These are phyloP conservation scores for Sordariomycetes sp. DNA, from an alignment of 2,329 filamentous ascomycete species.

Conservation along the genomic window DNA sequence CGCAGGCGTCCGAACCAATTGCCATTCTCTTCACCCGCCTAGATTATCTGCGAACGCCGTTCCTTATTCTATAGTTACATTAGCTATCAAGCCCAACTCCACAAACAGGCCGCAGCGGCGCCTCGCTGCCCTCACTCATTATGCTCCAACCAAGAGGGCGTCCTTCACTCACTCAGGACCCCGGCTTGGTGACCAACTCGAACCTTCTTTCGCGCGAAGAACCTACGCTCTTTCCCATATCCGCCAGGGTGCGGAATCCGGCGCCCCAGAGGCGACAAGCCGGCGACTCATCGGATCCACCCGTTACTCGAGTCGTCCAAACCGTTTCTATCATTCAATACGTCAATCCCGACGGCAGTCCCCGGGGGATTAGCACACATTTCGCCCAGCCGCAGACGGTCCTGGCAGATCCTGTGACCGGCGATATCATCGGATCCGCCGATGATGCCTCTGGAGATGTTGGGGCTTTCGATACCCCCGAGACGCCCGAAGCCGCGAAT, in stretches of 20 bases:
- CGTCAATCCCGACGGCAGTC: slow-evolving; percentile 32
- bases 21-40: slow-evolving; percentile 1
- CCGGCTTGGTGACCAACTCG: slow-evolving; percentile 16
- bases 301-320: slow-evolving; percentile 33
- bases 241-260: not conserved
- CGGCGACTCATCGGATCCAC: slow-evolving; percentile 5
- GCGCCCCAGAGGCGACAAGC: slow-evolving; percentile 1
- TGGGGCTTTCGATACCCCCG: not conserved
- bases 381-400: slow-evolving; percentile 1
- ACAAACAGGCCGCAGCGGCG: not conserved
- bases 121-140: slow-evolving; percentile 19
- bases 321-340: slow-evolving; percentile 41
- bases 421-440: not conserved
- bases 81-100: not conserved
- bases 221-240: not conserved
- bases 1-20: not conserved
- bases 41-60: not conserved
- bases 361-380: slow-evolving; percentile 27
- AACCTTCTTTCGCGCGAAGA: slow-evolving; percentile 17
- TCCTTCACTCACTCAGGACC: slow-evolving; percentile 36
- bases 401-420: slow-evolving; percentile 2
- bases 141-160: slow-evolving; percentile 30
- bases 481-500: not conserved
- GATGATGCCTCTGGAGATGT: not conserved
- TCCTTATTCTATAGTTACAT: not conserved